A percentile compares a stretch with the other conserved stretches of the same genome.
Evolutionary conservation across 1,284 basidiomycete genomes (phyloP).

Genomic region (Trametes polyzona): DNA sequence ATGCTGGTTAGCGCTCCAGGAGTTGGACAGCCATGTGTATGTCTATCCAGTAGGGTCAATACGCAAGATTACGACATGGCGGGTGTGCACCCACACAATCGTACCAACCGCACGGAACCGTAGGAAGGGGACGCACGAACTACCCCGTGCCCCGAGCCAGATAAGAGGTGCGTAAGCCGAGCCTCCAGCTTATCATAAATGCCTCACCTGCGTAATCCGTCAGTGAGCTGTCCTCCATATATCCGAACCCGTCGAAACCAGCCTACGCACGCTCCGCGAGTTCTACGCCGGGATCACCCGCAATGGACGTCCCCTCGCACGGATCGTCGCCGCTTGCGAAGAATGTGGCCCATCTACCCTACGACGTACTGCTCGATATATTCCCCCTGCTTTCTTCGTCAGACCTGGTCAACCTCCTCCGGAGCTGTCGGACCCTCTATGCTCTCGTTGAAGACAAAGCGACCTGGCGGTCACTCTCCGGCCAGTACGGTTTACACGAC

Average conservation of each 20-base stretch:
- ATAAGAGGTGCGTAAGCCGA: conserved; percentile 13
- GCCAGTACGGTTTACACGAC: conserved; percentile 21
- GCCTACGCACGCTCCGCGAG: too few relatives aligned
- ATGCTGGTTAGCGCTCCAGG: not conserved
- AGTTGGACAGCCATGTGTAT: not conserved
- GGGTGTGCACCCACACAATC: not conserved
- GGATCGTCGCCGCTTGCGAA: not conserved
- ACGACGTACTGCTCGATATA: conserved; percentile 30
- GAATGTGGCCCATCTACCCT: conserved; percentile 24
- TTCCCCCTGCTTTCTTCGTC: conserved; percentile 17
- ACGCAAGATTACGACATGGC: conserved; percentile 11
- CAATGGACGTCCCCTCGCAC: not conserved
- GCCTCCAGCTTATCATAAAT: conserved; percentile 1
- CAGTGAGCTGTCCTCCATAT: not conserved
- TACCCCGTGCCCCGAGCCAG: not conserved
- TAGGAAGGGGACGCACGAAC: not conserved
- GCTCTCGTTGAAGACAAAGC: conserved; percentile 23
- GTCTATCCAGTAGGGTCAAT: not conserved
- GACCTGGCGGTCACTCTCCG: conserved; percentile 28
- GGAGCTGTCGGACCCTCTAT: conserved; percentile 26
- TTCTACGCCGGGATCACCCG: too few relatives aligned
- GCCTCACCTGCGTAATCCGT: too few relatives aligned
- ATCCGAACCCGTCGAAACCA: too few relatives aligned
- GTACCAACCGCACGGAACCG: not conserved
- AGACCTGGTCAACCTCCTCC: conserved; percentile 30